Evolutionary conservation across 331 rosid genomes (phyloP).

Genomic region (Cucumis variabilis): DNA sequence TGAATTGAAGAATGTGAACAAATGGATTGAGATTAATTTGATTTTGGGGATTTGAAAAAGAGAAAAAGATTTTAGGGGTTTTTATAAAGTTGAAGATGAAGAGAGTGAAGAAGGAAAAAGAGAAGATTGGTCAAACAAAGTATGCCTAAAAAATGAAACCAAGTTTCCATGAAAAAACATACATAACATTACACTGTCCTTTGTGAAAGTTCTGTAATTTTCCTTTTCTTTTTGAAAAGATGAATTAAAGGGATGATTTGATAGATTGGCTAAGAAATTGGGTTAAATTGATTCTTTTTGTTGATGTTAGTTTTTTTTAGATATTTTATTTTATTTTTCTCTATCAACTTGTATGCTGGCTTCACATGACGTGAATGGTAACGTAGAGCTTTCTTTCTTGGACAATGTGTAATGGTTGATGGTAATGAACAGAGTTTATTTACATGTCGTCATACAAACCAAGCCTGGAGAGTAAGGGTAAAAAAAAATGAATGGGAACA

Average conservation of each 20-base stretch:
- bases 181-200: not conserved
- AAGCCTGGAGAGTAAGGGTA: not conserved
- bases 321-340: no score
- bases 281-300: not conserved
- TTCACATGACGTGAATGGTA: not conserved
- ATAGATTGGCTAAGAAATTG: not conserved
- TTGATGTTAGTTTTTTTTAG: no score
- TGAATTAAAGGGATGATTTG: not conserved
- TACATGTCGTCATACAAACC: not conserved
- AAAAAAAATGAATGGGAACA: no score
- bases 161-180: slow-evolving; percentile 44
- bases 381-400: not conserved
- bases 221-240: no score
- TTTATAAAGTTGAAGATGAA: not conserved
- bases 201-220: not conserved
- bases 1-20: slow-evolving; percentile 23
- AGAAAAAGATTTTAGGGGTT: not conserved
- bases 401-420: no score
- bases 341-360: not conserved
- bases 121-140: slow-evolving; percentile 65
- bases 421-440: not conserved
- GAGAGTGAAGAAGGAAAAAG: not conserved
- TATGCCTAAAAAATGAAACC: slow-evolving; percentile 39
- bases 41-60: not conserved
- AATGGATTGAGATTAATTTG: not conserved